These are phyloP conservation scores for Stephania yunnanensis DNA, from an alignment of 164 flowering plant genomes.

Conservation along the genomic window DNA sequence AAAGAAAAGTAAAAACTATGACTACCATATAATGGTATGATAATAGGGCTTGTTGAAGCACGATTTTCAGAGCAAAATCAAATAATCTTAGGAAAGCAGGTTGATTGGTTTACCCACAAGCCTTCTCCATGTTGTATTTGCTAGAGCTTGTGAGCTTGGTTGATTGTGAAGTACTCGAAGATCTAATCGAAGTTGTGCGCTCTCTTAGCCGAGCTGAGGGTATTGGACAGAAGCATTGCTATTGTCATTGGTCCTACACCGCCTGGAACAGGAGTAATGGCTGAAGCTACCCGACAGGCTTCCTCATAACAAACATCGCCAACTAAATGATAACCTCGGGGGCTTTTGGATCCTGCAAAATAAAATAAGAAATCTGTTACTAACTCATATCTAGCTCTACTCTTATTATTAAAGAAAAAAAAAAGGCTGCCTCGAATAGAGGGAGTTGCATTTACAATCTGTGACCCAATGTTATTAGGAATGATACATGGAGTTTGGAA, in stretches of 20 bases:
- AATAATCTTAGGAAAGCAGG: not conserved
- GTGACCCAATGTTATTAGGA: not conserved
- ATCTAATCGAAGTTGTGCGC: conserved; percentile 44
- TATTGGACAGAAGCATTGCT: conserved; percentile 94
- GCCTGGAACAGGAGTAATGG: conserved; percentile 96
- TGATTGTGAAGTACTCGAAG: not conserved
- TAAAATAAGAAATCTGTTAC: conserved; percentile 1
- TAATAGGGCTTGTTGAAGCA: not conserved
- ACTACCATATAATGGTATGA: not conserved
- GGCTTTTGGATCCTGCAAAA: conserved; percentile 60
- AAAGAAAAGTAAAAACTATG: not conserved
- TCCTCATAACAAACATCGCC: conserved; percentile 96
- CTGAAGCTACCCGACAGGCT: conserved; percentile 75
- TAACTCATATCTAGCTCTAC: not conserved
- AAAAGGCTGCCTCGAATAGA: not conserved
- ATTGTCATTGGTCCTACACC: conserved; percentile 99
- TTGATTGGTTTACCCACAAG: not conserved
- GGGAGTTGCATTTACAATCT: not conserved
- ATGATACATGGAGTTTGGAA: not conserved
- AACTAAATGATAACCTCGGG: conserved; percentile 76
- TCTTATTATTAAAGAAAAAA: not conserved
- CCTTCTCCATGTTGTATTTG: not conserved
- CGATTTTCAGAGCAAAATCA: not conserved
- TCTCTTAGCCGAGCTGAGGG: conserved; percentile 72
- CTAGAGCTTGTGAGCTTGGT: not conserved